Base-by-base conservation (phyloP, 2,329 filamentous ascomycete genomes). In the Trichoderma simmonsii region DNA sequence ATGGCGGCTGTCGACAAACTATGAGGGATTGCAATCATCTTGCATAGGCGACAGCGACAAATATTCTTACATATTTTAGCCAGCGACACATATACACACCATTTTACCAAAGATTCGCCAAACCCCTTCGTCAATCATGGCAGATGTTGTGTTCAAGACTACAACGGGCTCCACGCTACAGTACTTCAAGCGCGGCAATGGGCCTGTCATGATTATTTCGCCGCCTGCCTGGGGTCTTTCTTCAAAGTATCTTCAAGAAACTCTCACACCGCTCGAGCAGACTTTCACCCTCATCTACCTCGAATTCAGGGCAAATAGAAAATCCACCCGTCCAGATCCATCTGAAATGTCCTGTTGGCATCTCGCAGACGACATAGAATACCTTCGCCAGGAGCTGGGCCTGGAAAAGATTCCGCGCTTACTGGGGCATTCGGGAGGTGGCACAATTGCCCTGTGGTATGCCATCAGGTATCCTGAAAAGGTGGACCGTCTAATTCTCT, bases 281-380 rank as follows among this genome's bases (percentile, higher is more conserved):
- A 7, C 51, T 24, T 67, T 67, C 24, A 67, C 64, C 2, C 21
- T 67, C 9, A 5, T 67, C 8, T 59, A 59, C 24, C 64, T 67
- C 11, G 51, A 59, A 28, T 59, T 57, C 1, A 26, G 64, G 34
- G 64, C 24, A 59, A 67, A 67, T 32, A 54, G 64, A 11, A 67
- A 59, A n/a, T 67, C 64, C 2, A 59, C 64, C 7, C 36, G 64
- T 0, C 64, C 64, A 2, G 24, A 21, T 43, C 51, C 64, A 11
- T 59, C 64, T 9, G 51, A 67, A 43, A 67, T 67, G 64, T 43
- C 64, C 3, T 67, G 64, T n/a, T 67, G 64, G 64, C 64, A 59
- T 3, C 32, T 59, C 24, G 64, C 64, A n/a, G 51, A 59, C 7
- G 64, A 67, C 5, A 43, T 67, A 21, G 64, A 67, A 11, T 36